Evolutionary conservation across 2,329 filamentous ascomycete genomes (phyloP).

Genomic region (Helotiales sp.): DNA sequence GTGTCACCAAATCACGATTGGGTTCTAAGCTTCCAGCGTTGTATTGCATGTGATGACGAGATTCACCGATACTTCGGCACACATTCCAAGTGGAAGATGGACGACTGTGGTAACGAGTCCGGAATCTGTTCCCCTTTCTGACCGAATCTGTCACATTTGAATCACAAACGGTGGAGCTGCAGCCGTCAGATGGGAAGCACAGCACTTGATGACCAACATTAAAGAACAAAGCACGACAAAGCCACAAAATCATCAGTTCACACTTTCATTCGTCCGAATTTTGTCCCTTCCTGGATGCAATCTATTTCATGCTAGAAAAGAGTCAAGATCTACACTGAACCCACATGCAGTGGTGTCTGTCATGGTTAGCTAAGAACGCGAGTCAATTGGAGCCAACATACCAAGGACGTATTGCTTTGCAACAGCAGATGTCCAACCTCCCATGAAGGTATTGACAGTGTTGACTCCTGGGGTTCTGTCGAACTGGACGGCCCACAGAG

Average conservation of each 20-base stretch:
- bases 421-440: conserved; percentile 4
- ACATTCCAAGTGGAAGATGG: background rate
- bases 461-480: background rate
- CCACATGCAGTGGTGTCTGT: conserved; percentile 9
- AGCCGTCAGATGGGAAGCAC: background rate
- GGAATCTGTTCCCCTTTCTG: background rate
- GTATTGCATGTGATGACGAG: background rate
- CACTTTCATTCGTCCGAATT: background rate
- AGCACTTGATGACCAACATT: background rate
- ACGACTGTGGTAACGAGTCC: background rate
- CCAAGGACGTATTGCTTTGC: conserved; percentile 8
- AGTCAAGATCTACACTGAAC: conserved; percentile 9
- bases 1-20: background rate
- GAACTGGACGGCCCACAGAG: conserved; percentile 8
- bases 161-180: background rate
- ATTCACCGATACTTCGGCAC: background rate
- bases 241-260: background rate
- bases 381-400: background rate
- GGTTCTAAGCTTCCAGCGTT: background rate
- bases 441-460: conserved; percentile 7
- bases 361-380: background rate
- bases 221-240: background rate
- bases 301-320: background rate
- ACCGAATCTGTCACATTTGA: background rate
- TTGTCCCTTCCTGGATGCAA: background rate